Conservation (phyloP, 257 asterid genomes). For the Sherardia arvensis region DNA sequence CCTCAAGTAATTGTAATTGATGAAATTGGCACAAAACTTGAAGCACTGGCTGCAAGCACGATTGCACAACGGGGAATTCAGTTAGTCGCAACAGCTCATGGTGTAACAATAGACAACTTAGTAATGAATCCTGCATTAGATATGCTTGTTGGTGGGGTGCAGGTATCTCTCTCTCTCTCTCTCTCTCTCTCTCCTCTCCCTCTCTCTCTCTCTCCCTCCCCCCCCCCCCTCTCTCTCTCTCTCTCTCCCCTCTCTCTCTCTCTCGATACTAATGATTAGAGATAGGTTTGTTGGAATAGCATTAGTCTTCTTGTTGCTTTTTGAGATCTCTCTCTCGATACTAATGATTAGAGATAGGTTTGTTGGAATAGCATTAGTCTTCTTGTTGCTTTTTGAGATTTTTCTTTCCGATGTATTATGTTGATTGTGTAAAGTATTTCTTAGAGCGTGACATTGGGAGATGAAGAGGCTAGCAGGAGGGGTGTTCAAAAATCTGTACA, state of each 20-base stretch:
- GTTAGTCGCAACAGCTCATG: conserved; percentile 98
- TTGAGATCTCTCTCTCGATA: too few species aligned
- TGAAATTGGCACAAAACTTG: conserved; percentile 95
- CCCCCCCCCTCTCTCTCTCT: too few species aligned
- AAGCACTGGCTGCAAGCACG: conserved; percentile 95
- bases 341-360: too few species aligned
- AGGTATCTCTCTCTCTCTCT: conserved; percentile 34
- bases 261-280: not conserved
- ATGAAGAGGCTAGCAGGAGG: conserved; percentile 97
- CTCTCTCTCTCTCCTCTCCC: not conserved
- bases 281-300: not conserved
- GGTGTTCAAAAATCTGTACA: conserved; percentile 85
- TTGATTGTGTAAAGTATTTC: conserved; percentile 2
- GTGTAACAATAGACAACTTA: conserved; percentile 80
- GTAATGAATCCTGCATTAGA: conserved; percentile 93
- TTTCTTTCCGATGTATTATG: not conserved
- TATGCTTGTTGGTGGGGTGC: conserved; percentile 98
- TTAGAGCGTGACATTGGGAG: conserved; percentile 96
- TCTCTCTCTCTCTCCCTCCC: too few species aligned
- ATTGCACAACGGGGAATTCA: conserved; percentile 99
- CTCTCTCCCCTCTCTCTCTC: too few species aligned
- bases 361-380: not conserved
- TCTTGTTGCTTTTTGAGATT: not conserved
- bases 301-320: not conserved
- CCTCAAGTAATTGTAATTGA: conserved; percentile 97